phyloP scores from a whole-genome alignment of 75 land plant genomes.

The Pinus albicaulis region DNA sequence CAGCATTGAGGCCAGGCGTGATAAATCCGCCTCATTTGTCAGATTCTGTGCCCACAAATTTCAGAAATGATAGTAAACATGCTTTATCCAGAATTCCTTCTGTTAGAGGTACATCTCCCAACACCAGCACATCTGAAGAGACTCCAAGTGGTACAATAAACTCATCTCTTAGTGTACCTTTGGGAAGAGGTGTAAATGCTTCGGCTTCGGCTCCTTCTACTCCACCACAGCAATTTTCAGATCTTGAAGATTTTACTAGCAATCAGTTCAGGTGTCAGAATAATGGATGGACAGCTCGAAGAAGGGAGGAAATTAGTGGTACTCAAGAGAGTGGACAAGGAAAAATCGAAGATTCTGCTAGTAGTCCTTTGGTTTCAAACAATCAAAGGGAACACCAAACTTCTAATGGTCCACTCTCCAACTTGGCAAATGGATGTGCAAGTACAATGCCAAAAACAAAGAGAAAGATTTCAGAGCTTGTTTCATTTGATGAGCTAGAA shows the following conservation, averaged over 20 bases:
- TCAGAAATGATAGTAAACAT: neutral
- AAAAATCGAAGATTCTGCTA: neutral
- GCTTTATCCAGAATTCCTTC: neutral
- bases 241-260: neutral
- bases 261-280: too few species aligned
- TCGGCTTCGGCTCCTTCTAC: slow-evolving; percentile 6
- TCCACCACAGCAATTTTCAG: slow-evolving; percentile 9
- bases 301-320: neutral
- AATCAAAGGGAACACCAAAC: neutral
- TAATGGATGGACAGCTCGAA: too few species aligned
- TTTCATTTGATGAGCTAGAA: neutral
- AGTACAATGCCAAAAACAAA: slow-evolving; percentile 1
- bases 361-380: neutral
- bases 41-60: slow-evolving; percentile 1
- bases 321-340: neutral
- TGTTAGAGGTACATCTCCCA: slow-evolving; percentile 6
- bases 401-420: slow-evolving; percentile 1
- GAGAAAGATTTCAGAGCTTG: slow-evolving; percentile 1
- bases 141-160: neutral
- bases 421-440: slow-evolving; percentile 1
- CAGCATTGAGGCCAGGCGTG: neutral
- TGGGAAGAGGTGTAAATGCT: neutral
- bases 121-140: neutral
- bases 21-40: neutral
- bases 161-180: neutral